Evolutionary conservation across 2,329 filamentous ascomycete genomes (phyloP).

Genomic region (Byssochlamys sp.): DNA sequence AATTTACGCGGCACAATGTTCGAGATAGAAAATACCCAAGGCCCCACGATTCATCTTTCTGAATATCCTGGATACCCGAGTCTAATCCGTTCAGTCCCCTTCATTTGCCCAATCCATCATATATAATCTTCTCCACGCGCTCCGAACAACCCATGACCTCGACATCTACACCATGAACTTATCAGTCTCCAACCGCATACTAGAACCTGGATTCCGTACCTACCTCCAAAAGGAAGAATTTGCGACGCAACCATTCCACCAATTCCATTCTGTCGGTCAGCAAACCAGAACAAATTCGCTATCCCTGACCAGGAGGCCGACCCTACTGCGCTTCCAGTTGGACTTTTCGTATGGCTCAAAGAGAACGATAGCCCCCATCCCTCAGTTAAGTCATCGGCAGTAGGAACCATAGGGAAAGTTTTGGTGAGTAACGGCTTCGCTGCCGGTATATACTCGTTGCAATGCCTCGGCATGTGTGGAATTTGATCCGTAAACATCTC

Average conservation of each 20-base stretch:
- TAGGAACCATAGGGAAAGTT: conserved; percentile 43
- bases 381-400: conserved; percentile 42
- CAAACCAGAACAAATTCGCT: conserved; percentile 51
- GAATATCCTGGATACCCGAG: too few species aligned
- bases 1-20: neutral
- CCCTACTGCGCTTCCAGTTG: conserved; percentile 20
- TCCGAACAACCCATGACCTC: neutral
- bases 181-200: neutral
- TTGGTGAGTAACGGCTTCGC: conserved; percentile 45
- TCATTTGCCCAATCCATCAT: neutral
- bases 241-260: conserved; percentile 44
- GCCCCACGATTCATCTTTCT: too few species aligned
- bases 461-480: conserved; percentile 45
- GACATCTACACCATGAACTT: neutral
- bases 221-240: conserved; percentile 39
- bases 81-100: neutral
- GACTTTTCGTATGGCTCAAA: neutral
- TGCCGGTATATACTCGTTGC: conserved; percentile 36
- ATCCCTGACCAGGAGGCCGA: conserved; percentile 48
- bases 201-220: neutral
- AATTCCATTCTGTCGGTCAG: conserved; percentile 47
- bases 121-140: neutral
- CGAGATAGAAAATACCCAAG: neutral
- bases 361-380: conserved; percentile 55
- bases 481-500: conserved; percentile 55